Conservation (phyloP, 1,139 yeast species). For the Zygoascus sp. region DNA sequence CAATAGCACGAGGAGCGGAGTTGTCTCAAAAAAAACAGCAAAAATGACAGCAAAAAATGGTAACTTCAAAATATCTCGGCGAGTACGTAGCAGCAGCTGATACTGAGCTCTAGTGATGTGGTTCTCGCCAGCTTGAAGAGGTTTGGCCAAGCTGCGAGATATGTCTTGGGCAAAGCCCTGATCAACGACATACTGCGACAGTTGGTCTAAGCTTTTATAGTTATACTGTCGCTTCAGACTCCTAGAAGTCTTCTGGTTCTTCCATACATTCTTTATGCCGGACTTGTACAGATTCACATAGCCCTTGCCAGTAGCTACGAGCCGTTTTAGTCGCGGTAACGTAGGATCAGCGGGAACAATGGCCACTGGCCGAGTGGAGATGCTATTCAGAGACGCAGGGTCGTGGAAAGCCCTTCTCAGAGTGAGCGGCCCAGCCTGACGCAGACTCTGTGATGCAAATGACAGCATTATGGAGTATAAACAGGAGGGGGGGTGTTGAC, state of each 20-base stretch:
- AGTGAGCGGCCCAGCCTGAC: not conserved
- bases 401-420: not conserved
- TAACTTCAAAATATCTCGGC: conserved; percentile 51
- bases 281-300: conserved; percentile 32
- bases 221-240: conserved; percentile 21
- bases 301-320: conserved; percentile 30
- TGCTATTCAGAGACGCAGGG: conserved; percentile 2
- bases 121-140: conserved; percentile 2
- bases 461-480: no score
- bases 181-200: conserved; percentile 30
- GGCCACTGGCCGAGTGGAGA: conserved; percentile 8
- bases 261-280: conserved; percentile 36
- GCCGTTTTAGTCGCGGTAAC: conserved; percentile 12
- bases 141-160: conserved; percentile 17
- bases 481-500: no score
- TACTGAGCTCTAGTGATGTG: conserved; percentile 50
- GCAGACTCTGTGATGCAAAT: not conserved
- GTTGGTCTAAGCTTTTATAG: conserved; percentile 19
- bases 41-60: conserved; percentile 61
- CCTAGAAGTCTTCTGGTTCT: conserved; percentile 24
- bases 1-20: conserved; percentile 55
- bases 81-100: conserved; percentile 55
- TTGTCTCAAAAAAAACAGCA: conserved; percentile 55
- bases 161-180: conserved; percentile 24
- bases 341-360: conserved; percentile 15